phyloP scores from a whole-genome alignment of 148 eudicot genomes.

The Camellia japonica region DNA sequence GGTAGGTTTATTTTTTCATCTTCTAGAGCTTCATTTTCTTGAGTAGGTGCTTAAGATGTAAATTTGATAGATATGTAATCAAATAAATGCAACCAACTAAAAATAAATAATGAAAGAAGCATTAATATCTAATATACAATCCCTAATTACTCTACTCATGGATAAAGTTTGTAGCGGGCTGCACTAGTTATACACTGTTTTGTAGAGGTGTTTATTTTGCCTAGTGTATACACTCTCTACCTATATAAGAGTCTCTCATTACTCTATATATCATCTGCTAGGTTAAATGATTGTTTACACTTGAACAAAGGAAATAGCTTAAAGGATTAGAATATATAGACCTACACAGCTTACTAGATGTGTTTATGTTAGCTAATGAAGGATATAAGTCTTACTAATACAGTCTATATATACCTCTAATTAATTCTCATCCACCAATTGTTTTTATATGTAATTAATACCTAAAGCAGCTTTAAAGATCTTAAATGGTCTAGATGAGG shows the following conservation, averaged over 20 bases:
- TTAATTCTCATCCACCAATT: neutral
- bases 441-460: neutral
- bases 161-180: neutral
- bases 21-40: slow-evolving; percentile 4
- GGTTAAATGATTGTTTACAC: neutral
- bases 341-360: neutral
- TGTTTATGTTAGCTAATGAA: neutral
- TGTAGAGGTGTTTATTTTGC: neutral
- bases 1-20: slow-evolving; percentile 12
- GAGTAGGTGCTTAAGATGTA: neutral
- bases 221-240: neutral
- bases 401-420: neutral
- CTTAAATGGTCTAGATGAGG: neutral
- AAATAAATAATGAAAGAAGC: neutral
- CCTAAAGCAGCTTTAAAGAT: neutral
- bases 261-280: neutral
- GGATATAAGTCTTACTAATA: neutral
- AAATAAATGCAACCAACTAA: neutral
- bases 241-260: neutral
- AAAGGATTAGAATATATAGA: neutral
- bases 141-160: neutral
- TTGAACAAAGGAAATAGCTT: neutral
- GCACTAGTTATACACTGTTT: neutral
- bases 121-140: neutral
- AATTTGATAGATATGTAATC: neutral